A percentile compares a stretch with the other conserved stretches of the same genome.
phyloP scores from a whole-genome alignment of 2,329 filamentous ascomycete species.

The Lachnellula subtilissima region DNA sequence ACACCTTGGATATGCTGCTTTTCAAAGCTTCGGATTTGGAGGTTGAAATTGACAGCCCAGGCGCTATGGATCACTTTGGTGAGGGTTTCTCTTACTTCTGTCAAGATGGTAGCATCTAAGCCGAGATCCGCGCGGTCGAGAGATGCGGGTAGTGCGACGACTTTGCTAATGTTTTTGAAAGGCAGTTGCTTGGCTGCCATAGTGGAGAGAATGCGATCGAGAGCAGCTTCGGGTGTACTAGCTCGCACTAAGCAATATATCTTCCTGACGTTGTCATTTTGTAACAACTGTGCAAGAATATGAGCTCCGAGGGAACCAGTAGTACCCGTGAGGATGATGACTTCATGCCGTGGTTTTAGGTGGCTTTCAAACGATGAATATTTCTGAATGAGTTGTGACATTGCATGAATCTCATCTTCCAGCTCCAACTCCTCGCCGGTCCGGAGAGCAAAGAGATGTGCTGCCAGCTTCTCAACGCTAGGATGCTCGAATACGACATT shows the following conservation, averaged over 20 bases:
- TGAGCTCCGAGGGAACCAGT: slow-evolving; percentile 52
- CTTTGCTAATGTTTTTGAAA: slow-evolving; percentile 26
- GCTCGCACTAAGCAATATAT: slow-evolving; percentile 49
- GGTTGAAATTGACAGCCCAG: slow-evolving; percentile 54
- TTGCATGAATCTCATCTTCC: slow-evolving; percentile 34
- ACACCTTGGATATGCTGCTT: slow-evolving; percentile 38
- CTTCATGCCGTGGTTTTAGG: background rate
- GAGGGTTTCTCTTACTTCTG: slow-evolving; percentile 30
- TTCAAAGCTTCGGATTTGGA: slow-evolving; percentile 45
- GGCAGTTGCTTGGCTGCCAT: slow-evolving; percentile 35
- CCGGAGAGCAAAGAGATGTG: slow-evolving; percentile 38
- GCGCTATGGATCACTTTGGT: slow-evolving; percentile 45
- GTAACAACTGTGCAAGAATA: slow-evolving; percentile 51
- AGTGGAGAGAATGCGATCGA: slow-evolving; percentile 29
- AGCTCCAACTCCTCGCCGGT: slow-evolving; percentile 30
- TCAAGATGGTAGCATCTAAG: slow-evolving; percentile 28
- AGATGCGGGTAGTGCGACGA: slow-evolving; percentile 37
- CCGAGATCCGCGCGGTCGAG: slow-evolving; percentile 38
- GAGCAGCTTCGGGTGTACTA: slow-evolving; percentile 28
- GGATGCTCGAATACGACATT: slow-evolving; percentile 57
- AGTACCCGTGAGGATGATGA: slow-evolving; percentile 45
- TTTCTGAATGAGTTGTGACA: slow-evolving; percentile 41
- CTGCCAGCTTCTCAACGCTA: slow-evolving; percentile 41
- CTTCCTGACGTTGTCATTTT: slow-evolving; percentile 47
- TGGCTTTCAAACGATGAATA: slow-evolving; percentile 35